Evolutionary conservation across 106 monocot genomes (phyloP), one percentile per base, ranked within the genome.

Genomic region (Acorus gramineus): DNA sequence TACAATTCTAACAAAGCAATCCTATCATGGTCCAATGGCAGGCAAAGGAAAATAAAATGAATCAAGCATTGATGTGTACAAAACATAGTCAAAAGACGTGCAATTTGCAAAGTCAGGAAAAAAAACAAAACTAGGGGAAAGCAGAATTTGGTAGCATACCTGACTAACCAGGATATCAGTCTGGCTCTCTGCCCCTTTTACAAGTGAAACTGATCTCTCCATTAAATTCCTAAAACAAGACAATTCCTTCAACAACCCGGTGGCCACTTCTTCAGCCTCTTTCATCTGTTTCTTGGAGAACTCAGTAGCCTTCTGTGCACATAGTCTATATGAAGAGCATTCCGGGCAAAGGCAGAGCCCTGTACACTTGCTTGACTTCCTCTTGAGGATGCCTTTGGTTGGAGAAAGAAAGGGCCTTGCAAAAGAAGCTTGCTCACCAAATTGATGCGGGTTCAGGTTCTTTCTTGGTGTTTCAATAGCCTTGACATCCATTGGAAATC

Each of bases 341-440:
- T 85, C 82, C 73, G 85, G 69, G 69, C 89, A 89, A 70, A 71
- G 64, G 77, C 89, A 89, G 5, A 69, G 63, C 9, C 89, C 85
- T 69, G 53, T 77, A 51, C 89, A 89, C 7, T 57, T 70, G 71
- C 75, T 77, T 12, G 68, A 44, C 6, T 81, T 54, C 53, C 55
- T 82, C 68, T 85, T 89, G 42, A 89, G 49, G 50, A 82, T 85
- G 4, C 85, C 72, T 53, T 75, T 82, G 14, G 49, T 69, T 11
- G 77, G 68, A 60, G 66, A 72, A 75, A 63, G 60, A 13, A 55
- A 46, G 56, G 44, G 52, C 5, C n/a, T 63, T 65, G 12, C 55
- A 7, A 7, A 5, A 74, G 55, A 61, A 59, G 50, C 10, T 10
- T 47, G 3, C 3, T 1, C 53, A 68, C 12, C 14, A 14, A 13